These are phyloP conservation scores for Lagenidium sp. DNA, from an alignment of 352 stramenopile species.

Conservation along the genomic window DNA sequence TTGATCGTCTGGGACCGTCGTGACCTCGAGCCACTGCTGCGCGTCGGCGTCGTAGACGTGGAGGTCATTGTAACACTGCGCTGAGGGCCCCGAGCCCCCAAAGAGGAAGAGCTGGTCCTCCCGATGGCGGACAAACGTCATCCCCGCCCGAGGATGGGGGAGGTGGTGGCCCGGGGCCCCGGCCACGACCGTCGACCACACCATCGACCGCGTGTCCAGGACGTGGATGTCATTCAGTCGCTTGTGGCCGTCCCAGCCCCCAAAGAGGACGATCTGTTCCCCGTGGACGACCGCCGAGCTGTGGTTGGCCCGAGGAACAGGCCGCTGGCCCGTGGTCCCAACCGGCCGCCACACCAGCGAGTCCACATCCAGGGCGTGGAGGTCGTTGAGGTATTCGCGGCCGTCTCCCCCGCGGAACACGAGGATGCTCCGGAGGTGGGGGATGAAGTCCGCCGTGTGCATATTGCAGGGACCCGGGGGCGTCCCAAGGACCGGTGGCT, in stretches of 20 bases:
- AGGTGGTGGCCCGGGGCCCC: constrained; percentile 11
- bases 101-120: constrained; percentile 93
- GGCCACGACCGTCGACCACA: constrained; percentile 68
- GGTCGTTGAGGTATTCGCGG: constrained; percentile 94
- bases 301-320: constrained; percentile 91
- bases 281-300: constrained; percentile 84
- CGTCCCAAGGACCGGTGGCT: constrained; percentile 29
- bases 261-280: constrained; percentile 90
- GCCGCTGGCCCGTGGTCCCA: constrained; percentile 59
- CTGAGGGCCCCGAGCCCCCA: constrained; percentile 88
- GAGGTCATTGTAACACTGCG: constrained; percentile 95
- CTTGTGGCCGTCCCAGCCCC: constrained; percentile 90
- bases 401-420: constrained; percentile 94
- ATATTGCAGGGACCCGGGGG: constrained; percentile 93
- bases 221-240: constrained; percentile 95
- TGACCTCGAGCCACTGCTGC: constrained; percentile 34
- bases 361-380: constrained; percentile 90
- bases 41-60: constrained; percentile 85
- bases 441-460: constrained; percentile 94
- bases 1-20: constrained; percentile 27
- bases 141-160: constrained; percentile 88
- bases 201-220: constrained; percentile 84
- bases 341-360: constrained; percentile 83
- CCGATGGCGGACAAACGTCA: constrained; percentile 92
- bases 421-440: constrained; percentile 73